Base-by-base conservation (phyloP, 371 early-diverging fungal genomes). In the Quaeritorhiza haematococci region DNA sequence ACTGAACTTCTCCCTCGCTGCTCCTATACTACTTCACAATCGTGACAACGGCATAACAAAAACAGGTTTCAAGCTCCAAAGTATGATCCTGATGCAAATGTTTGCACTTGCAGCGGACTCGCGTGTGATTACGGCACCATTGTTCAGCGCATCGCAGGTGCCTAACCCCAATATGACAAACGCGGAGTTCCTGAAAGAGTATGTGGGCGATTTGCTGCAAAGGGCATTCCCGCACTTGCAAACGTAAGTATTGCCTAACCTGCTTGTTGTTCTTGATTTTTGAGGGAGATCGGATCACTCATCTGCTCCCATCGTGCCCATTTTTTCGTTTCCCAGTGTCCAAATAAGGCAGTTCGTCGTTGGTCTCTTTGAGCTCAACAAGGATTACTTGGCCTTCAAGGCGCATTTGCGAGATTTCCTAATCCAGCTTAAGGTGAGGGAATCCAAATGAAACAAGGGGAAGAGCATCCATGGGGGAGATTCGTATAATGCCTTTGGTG, bases 321-420 rank as follows among this genome's bases (percentile, higher is more conserved):
- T 53, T 33, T 10, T 43, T 48, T 38, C 13, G 50, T 68, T 33
- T 38, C 35, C 0, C 34, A 89, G 90, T 53, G 73, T 78, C 30
- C 95, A 96, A 80, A 79, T 96, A 64, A 80, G 83, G 58, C 75
- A 80, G 55, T 94, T 98, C 76, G 93, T 93, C 4, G 63, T 78
- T 50, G 94, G 93, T 26, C 72, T 96, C 75, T 88, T 93, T 62
- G 84, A 85, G 63, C 83, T 80, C 56, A 84, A 87, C 67, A 79
- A 83, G 35, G 91, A 91, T 48, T 64, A 80, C 51, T 68, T 79
- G 51, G 83, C 85, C 60, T 96, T 97, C 84, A 94, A 93, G 73
- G 72, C 82, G 53, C 90, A 91, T 58, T 80, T 98, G 54, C 90
- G 96, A 69, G 98, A 98, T 73, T 98, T 98, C 76, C 77, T 98